These are phyloP conservation scores for Melanomma pulvis-pyrius DNA, from an alignment of 495 filamentous ascomycete species.

Conservation along the genomic window DNA sequence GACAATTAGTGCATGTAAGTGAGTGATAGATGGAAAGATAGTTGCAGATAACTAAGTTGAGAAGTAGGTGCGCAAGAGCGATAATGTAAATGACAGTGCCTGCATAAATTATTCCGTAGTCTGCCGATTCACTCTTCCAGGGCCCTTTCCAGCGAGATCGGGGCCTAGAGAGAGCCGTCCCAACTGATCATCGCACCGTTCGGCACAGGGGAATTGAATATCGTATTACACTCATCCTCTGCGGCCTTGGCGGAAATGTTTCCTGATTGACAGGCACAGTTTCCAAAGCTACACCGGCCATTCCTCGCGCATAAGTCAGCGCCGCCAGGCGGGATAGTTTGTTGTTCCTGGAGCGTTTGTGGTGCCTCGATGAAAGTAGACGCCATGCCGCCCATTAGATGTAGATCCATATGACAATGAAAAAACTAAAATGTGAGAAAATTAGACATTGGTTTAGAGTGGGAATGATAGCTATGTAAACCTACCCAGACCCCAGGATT, in stretches of 20 bases:
- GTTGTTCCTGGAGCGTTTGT: constrained; percentile 57
- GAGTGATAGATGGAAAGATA: too few relatives aligned
- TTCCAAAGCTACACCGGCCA: not conserved
- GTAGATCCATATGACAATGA: constrained; percentile 61
- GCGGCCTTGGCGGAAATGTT: not conserved
- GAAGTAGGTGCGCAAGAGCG: too few relatives aligned
- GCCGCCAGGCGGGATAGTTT: not conserved
- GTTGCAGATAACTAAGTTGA: too few relatives aligned
- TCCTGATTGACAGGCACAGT: constrained; percentile 9
- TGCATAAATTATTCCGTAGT: too few relatives aligned
- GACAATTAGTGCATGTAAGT: too few relatives aligned
- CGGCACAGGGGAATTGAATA: constrained; percentile 12
- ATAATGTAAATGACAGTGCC: too few relatives aligned
- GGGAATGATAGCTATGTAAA: not conserved
- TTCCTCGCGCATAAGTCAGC: not conserved
- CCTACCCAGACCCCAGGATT: constrained; percentile 71
- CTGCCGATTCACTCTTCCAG: too few relatives aligned
- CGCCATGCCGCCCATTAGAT: constrained; percentile 70
- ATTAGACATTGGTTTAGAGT: not conserved
- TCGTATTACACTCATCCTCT: constrained; percentile 23
- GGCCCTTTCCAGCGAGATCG: not conserved
- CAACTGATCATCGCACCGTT: not conserved
- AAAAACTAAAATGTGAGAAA: constrained; percentile 50
- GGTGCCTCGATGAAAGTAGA: constrained; percentile 73
- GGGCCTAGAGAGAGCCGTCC: not conserved